Evolutionary conservation across 805 yeast species (phyloP), one percentile per base, ranked within the genome.

Genomic region (Metschnikowia vanudenii): DNA sequence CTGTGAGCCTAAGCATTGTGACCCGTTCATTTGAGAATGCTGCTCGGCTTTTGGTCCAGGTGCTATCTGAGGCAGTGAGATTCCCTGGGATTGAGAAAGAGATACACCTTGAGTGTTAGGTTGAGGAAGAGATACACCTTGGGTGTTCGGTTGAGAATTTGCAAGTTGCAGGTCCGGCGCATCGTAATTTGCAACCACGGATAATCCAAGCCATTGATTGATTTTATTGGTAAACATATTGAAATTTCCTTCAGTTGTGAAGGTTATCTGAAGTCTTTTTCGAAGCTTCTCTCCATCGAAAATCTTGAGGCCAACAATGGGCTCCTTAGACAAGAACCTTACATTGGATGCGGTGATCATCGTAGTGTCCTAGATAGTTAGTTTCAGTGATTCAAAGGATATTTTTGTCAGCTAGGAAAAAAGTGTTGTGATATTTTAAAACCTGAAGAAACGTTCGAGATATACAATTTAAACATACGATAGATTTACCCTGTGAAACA

Each of bases 181-280:
- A 4, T 30, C 35, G 18, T 49, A 30, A n/a, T n/a, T 41, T 14
- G 36, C 45, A 14, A 24, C 32, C 31, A 52, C 48, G 11, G 46
- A 26, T 17, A 54, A 19, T 0, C 57, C 57, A 2, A 53, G 34
- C 54, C 57, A 55, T 31, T 43, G 51, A 4, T 41, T 37, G 17
- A 52, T 47, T 19, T 53, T 53, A 36, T 52, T 51, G 28, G 49
- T 43, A 14, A 55, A 55, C 37, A 43, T 31, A 30, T 54, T 54
- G 37, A 46, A 55, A 14, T 54, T 46, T 2, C 55, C 57, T 36
- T 52, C 56, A 2, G 54, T 43, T n/a, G 49, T 35, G 35, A 55
- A 55, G 1, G 57, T 54, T 17, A 55, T 38, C 36, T 55, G 59
- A 9, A 55, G 37, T 20, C 59, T 41, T 22, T 55, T 55, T 22